These are phyloP conservation scores for Podospora conica DNA, from an alignment of 495 filamentous ascomycete genomes.

Conservation along the genomic window DNA sequence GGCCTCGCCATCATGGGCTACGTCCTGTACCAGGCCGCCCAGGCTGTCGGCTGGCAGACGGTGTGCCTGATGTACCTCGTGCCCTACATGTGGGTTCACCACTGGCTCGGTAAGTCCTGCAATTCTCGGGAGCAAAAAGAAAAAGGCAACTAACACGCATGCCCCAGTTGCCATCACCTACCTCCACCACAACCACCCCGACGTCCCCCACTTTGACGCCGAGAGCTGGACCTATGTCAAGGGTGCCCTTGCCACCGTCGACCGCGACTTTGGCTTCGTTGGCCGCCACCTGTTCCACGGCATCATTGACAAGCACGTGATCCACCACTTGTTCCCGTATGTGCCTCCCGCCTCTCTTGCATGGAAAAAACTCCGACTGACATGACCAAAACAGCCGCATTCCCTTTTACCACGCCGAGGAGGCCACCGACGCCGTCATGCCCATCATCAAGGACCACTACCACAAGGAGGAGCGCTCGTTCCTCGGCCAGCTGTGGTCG, in stretches of 20 bases:
- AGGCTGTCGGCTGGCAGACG: conserved; percentile 75
- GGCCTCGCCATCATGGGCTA: conserved; percentile 57
- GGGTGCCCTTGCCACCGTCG: conserved; percentile 80
- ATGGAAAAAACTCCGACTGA: background rate
- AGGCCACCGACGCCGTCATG: conserved; percentile 77
- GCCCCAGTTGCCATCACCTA: conserved; percentile 74
- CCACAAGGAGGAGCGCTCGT: conserved; percentile 46
- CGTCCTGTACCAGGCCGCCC: conserved; percentile 50
- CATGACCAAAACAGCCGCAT: conserved; percentile 49
- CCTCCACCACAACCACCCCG: conserved; percentile 83
- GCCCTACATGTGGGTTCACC: conserved; percentile 97
- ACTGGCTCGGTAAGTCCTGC: conserved; percentile 75
- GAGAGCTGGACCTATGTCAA: conserved; percentile 78
- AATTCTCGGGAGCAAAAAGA: background rate
- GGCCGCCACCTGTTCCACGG: conserved; percentile 80
- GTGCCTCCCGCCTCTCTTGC: conserved; percentile 2
- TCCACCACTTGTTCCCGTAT: conserved; percentile 72
- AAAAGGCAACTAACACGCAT: conserved; percentile 23
- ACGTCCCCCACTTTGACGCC: conserved; percentile 70
- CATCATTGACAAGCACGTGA: conserved; percentile 84
- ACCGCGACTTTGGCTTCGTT: conserved; percentile 83
- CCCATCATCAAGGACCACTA: conserved; percentile 75
- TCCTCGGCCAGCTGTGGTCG: conserved; percentile 32
- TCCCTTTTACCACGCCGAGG: conserved; percentile 85
- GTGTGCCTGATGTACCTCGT: conserved; percentile 83